Base-by-base conservation (phyloP, 345 rosid species). In the Lepidium sativum region DNA sequence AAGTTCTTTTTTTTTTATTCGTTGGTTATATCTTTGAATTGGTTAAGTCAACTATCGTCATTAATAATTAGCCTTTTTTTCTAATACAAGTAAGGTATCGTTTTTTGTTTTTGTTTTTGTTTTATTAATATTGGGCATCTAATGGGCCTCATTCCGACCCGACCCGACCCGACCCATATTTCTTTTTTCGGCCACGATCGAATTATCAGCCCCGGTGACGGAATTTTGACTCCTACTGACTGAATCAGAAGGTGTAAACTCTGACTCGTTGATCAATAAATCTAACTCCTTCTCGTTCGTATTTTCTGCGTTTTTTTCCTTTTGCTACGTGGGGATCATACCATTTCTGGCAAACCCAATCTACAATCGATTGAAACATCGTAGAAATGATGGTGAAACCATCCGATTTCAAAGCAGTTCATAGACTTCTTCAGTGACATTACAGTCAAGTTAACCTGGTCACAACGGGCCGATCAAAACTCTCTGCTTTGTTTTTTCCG, bases 351-450 rank as follows among this genome's bases (percentile, higher is more conserved):
- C 12, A 52, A 31, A 52, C 32, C 6, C 12, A 39, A 6, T 40
- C 52, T 31, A 20, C 43, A 9, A 18, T 54, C 49, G 33, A 38
- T 39, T 31, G 29, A 38, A 3, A 42, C 33, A 23, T 9, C 41
- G 17, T 33, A 8, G 10, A 35, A 47, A 43, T 31, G n/a, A 80
- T 83, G 87, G 77, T 81, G 55, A 80, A 77, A 67, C 70, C 68
- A 12, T 74, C 83, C 12, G 73, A 67, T 69, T 54, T 67, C 56
- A 77, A 77, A 67, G 56, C 68, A 66, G 67, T 80, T 68, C 61
- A 68, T 17, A 75, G 80, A 33, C 74, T 86, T 35, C 54, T 83
- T 60, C 77, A 64, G 4, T 63, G 53, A 18, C 86, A 75, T 18
- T 67, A 39, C 72, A 52, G 8, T 63, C 57, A 54, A 67, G 54